phyloP scores from a whole-genome alignment of 345 rosid genomes.

The Raphanus sativus region DNA sequence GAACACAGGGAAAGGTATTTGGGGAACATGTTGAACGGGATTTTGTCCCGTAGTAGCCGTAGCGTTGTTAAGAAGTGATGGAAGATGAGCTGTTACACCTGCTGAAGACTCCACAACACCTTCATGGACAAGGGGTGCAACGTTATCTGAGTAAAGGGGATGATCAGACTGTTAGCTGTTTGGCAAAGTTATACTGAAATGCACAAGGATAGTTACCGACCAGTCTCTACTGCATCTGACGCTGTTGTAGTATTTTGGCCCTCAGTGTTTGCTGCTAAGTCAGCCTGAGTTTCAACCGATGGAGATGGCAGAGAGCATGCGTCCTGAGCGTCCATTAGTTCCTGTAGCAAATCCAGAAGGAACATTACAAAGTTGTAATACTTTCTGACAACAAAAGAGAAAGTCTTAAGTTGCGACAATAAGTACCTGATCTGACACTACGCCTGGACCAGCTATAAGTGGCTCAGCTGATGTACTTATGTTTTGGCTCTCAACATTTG shows the following conservation, averaged over 20 bases:
- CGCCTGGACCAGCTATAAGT: conserved; percentile 19
- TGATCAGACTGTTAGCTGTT: not conserved
- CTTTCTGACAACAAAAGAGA: conserved; percentile 10
- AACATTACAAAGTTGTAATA: conserved; percentile 10
- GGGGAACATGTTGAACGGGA: conserved; percentile 27
- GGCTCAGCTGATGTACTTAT: conserved; percentile 31
- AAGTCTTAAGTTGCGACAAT: not conserved
- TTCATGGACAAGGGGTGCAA: conserved; percentile 7
- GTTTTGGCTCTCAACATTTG: conserved; percentile 21
- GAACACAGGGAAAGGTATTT: conserved; percentile 33
- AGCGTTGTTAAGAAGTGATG: conserved; percentile 25
- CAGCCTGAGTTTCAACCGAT: conserved; percentile 33
- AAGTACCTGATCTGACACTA: conserved; percentile 25
- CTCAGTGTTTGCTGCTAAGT: conserved; percentile 11
- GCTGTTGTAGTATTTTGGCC: conserved; percentile 16
- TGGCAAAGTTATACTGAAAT: not conserved
- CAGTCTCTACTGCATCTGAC: conserved; percentile 16
- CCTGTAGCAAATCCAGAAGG: not conserved
- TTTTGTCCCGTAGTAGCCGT: conserved; percentile 8
- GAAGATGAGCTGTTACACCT: conserved; percentile 25
- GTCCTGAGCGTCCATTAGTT: conserved; percentile 16
- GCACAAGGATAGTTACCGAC: conserved; percentile 6
- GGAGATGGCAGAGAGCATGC: conserved; percentile 24
- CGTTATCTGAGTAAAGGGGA: conserved; percentile 14
- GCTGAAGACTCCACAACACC: conserved; percentile 24